Conservation (phyloP, 768 basidiomycete species). For the Mycena pura region DNA sequence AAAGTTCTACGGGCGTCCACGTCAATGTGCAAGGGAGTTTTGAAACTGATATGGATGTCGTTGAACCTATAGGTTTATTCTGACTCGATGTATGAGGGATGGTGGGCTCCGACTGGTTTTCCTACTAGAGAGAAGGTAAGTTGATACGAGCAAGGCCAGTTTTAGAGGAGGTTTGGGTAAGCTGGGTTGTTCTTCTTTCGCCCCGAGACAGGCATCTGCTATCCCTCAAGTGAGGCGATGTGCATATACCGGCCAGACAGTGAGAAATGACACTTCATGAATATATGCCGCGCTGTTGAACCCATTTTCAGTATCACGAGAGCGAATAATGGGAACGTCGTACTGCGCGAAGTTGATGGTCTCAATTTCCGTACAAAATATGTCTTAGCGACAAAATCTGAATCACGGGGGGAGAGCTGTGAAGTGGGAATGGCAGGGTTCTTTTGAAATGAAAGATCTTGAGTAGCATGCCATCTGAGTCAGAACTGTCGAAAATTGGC, state of each 20-base stretch:
- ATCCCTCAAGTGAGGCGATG: slow-evolving; percentile 35
- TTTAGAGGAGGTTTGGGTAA: slow-evolving; percentile 5
- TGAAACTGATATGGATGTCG: slow-evolving; percentile 20
- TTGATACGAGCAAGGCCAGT: slow-evolving; percentile 29
- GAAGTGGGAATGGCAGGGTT: slow-evolving; percentile 27
- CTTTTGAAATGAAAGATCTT: slow-evolving; percentile 25
- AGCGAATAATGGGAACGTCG: neutral
- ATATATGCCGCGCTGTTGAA: slow-evolving; percentile 32
- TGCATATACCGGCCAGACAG: slow-evolving; percentile 32
- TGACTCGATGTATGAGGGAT: slow-evolving; percentile 26
- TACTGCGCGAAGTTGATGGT: slow-evolving; percentile 36
- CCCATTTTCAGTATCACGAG: neutral
- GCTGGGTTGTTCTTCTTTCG: neutral
- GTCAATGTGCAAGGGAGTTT: slow-evolving; percentile 34
- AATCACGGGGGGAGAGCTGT: slow-evolving; percentile 35
- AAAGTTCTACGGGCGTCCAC: slow-evolving; percentile 33
- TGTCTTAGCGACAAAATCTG: slow-evolving; percentile 35
- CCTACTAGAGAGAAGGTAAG: slow-evolving; percentile 29
- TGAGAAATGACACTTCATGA: slow-evolving; percentile 36
- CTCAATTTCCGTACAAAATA: slow-evolving; percentile 35
- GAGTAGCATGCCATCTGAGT: neutral
- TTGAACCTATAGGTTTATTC: slow-evolving; percentile 21
- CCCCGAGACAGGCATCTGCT: slow-evolving; percentile 6
- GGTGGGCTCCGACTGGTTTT: slow-evolving; percentile 29
- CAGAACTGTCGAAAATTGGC: slow-evolving; percentile 16